A percentile compares a stretch with the other conserved stretches of the same genome.
Evolutionary conservation across 2,329 filamentous ascomycete species (phyloP).

Genomic region (Fusarium sp.): DNA sequence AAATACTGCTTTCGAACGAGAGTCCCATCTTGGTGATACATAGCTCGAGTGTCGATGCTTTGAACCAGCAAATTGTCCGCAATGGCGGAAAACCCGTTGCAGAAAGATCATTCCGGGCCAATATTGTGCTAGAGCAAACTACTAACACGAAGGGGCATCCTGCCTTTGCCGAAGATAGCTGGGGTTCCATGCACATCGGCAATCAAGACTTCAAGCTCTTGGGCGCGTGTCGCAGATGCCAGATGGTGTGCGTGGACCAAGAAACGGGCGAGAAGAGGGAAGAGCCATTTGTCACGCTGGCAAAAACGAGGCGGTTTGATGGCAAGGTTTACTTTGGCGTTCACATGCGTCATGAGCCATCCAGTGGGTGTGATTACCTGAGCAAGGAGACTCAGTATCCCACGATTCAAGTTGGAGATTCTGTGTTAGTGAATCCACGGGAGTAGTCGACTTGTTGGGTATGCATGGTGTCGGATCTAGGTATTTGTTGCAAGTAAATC

Average conservation of each 20-base stretch:
- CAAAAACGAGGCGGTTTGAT: constrained; percentile 86
- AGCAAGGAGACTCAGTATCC: constrained; percentile 47
- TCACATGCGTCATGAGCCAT: constrained; percentile 74
- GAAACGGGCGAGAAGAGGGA: constrained; percentile 82
- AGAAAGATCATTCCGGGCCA: constrained; percentile 87
- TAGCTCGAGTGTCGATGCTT: constrained; percentile 80
- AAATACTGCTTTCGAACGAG: constrained; percentile 91
- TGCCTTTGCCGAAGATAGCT: constrained; percentile 86
- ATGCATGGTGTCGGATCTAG: neutral
- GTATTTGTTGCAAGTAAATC: constrained; percentile 3
- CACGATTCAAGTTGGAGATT: constrained; percentile 68
- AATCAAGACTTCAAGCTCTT: constrained; percentile 77
- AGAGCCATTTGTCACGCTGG: constrained; percentile 90
- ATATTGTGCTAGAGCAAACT: constrained; percentile 78
- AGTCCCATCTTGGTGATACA: constrained; percentile 92
- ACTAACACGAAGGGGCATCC: constrained; percentile 58
- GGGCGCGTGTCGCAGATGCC: constrained; percentile 89
- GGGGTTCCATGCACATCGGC: constrained; percentile 79
- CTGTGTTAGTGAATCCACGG: constrained; percentile 48
- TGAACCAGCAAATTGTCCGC: constrained; percentile 81
- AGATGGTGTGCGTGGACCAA: constrained; percentile 97
- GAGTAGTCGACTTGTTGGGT: neutral
- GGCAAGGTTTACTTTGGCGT: constrained; percentile 93
- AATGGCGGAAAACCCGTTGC: constrained; percentile 76
- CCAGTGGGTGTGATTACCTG: neutral